These are phyloP conservation scores for Alternaria metachromatica DNA, from an alignment of 2,329 filamentous ascomycete genomes.

Conservation along the genomic window DNA sequence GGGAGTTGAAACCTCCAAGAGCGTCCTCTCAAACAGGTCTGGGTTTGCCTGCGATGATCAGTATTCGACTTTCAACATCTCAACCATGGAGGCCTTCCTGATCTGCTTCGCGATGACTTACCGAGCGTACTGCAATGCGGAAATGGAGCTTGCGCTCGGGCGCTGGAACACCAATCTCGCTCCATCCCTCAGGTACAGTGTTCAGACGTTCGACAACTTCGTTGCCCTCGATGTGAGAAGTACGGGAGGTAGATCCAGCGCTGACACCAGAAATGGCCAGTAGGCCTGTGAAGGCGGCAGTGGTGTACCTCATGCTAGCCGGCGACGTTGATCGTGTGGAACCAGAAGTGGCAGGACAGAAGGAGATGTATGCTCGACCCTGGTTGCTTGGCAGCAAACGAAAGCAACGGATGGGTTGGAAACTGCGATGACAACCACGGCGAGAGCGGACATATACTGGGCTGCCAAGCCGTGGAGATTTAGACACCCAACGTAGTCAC, in stretches of 20 bases:
- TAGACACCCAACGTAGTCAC: not conserved
- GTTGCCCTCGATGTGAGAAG: conserved; percentile 32
- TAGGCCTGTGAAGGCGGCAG: conserved; percentile 40
- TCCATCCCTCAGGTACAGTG: conserved; percentile 47
- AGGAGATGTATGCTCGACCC: not conserved
- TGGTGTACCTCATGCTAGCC: conserved; percentile 37
- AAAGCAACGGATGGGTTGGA: not conserved
- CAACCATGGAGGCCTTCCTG: not conserved
- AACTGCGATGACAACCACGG: not conserved
- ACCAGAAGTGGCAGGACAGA: not conserved
- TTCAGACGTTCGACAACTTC: conserved; percentile 43
- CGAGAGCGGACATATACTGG: not conserved
- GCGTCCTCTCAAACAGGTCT: conserved; percentile 62
- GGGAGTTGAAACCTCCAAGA: conserved; percentile 68
- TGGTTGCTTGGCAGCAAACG: not conserved
- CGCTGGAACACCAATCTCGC: conserved; percentile 41
- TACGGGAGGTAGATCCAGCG: conserved; percentile 23
- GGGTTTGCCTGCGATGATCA: conserved; percentile 56
- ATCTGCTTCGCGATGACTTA: conserved; percentile 23
- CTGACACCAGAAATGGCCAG: conserved; percentile 40
- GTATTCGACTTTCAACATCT: not conserved
- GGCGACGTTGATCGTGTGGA: conserved; percentile 1
- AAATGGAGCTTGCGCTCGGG: conserved; percentile 44
- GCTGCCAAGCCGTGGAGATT: conserved; percentile 2
- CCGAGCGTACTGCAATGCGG: conserved; percentile 49